These are phyloP conservation scores for Solanum habrochaites DNA, from an alignment of 257 asterid species.

Conservation along the genomic window DNA sequence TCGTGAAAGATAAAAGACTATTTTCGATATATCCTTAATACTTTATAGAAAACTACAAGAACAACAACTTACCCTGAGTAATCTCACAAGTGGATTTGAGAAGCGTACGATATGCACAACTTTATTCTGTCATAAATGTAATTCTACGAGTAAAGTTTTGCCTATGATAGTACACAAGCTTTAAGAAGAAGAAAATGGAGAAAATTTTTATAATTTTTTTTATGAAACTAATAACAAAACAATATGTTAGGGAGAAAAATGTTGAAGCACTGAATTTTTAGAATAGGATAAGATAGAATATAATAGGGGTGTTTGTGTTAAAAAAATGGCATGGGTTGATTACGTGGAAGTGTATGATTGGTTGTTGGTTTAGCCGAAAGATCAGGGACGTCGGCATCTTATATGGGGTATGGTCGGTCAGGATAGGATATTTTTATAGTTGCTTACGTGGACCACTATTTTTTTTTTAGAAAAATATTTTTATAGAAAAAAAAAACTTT, in stretches of 20 bases:
- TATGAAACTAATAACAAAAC: background rate
- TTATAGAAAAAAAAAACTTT: background rate
- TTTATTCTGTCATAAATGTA: background rate
- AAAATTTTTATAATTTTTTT: background rate
- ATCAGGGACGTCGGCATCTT: slow-evolving; percentile 29
- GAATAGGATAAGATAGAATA: slow-evolving; percentile 5
- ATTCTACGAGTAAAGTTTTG: background rate
- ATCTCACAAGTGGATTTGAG: background rate
- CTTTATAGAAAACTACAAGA: background rate
- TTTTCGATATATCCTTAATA: background rate
- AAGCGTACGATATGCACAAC: background rate
- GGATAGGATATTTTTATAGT: slow-evolving; percentile 7
- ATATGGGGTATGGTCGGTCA: slow-evolving; percentile 31
- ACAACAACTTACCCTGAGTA: background rate
- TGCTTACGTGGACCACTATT: slow-evolving; percentile 18
- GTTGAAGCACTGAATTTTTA: background rate
- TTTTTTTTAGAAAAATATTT: background rate
- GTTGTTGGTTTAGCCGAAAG: slow-evolving; percentile 17
- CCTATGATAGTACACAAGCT: background rate
- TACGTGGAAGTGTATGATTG: slow-evolving; percentile 36
- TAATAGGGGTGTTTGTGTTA: slow-evolving; percentile 47
- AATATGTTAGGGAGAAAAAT: background rate
- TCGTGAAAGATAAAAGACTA: fast-evolving
- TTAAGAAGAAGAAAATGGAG: background rate
- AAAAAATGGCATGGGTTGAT: slow-evolving; percentile 28